Evolutionary conservation across 805 yeast species (phyloP).

Genomic region (Saccharomycopsis sp.): DNA sequence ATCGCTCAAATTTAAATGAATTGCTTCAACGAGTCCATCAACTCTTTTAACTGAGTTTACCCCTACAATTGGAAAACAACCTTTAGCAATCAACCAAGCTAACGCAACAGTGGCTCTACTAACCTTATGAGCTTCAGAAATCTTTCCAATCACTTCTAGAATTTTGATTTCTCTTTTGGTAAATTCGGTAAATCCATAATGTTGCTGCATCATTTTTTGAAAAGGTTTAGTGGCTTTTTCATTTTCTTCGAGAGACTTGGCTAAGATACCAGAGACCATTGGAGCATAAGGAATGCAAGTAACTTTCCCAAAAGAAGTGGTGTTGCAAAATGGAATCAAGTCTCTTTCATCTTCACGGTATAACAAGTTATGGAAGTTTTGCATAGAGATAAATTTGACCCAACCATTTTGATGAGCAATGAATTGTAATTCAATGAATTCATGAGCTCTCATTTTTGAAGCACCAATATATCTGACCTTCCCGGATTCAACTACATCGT

Average conservation of each 20-base stretch:
- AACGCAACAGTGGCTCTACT: constrained; percentile 44
- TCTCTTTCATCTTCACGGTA: constrained; percentile 51
- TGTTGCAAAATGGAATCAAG: constrained; percentile 42
- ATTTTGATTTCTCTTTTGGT: constrained; percentile 31
- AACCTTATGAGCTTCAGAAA: constrained; percentile 31
- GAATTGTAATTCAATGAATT: constrained; percentile 44
- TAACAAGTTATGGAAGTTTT: constrained; percentile 43
- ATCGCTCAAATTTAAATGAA: constrained; percentile 28
- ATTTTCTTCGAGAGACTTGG: constrained; percentile 29
- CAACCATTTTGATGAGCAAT: constrained; percentile 47
- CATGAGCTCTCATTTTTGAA: constrained; percentile 45
- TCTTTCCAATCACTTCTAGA: constrained; percentile 45
- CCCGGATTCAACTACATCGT: constrained; percentile 40
- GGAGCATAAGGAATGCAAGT: constrained; percentile 58
- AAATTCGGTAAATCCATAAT: not conserved
- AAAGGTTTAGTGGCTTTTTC: not conserved
- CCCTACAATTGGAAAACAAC: constrained; percentile 46
- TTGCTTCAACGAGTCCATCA: constrained; percentile 39
- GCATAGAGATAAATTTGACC: constrained; percentile 48
- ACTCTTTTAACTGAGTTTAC: constrained; percentile 37
- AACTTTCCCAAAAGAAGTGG: constrained; percentile 27
- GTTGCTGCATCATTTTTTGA: not conserved
- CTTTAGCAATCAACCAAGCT: constrained; percentile 45
- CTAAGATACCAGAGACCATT: constrained; percentile 41
- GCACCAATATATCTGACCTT: constrained; percentile 52